Evolutionary conservation across 495 filamentous ascomycete genomes (phyloP).

Genomic region (Daldinia childiae): DNA sequence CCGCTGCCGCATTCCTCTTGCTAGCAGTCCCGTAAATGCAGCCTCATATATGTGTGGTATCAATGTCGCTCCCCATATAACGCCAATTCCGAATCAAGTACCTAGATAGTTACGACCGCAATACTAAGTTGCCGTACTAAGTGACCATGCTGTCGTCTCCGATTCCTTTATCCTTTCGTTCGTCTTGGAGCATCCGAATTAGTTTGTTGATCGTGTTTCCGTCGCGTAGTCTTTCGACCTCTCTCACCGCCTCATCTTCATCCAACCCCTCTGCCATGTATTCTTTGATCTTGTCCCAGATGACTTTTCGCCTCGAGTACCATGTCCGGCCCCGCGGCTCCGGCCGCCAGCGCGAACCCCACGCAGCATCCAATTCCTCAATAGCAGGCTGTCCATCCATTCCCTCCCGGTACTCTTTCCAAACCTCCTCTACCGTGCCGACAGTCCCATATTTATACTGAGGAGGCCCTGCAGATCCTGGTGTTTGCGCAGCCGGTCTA

Average conservation of each 20-base stretch:
- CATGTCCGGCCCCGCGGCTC: constrained; percentile 49
- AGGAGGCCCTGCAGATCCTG: constrained; percentile 41
- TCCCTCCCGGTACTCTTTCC: constrained; percentile 49
- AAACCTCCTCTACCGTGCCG: constrained; percentile 48
- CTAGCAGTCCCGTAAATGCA: constrained; percentile 39
- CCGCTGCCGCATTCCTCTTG: constrained; percentile 26
- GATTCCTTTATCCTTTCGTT: constrained; percentile 46
- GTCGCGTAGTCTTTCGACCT: constrained; percentile 47
- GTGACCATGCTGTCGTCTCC: constrained; percentile 35
- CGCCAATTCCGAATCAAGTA: constrained; percentile 37
- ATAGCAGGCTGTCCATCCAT: constrained; percentile 48
- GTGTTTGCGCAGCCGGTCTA: constrained; percentile 32
- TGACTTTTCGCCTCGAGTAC: constrained; percentile 50
- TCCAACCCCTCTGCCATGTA: constrained; percentile 46
- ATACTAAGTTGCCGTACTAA: constrained; percentile 19
- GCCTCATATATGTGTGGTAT: constrained; percentile 45
- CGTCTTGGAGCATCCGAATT: constrained; percentile 49
- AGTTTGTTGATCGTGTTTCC: constrained; percentile 49
- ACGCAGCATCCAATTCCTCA: constrained; percentile 46
- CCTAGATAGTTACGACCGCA: neutral
- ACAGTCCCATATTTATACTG: constrained; percentile 48
- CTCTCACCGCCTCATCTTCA: constrained; percentile 45
- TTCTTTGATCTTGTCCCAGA: constrained; percentile 51
- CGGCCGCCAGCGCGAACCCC: constrained; percentile 48
- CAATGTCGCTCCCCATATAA: constrained; percentile 42